Base-by-base conservation (phyloP, 352 stramenopile genomes). In the Phytopythium montanum region DNA sequence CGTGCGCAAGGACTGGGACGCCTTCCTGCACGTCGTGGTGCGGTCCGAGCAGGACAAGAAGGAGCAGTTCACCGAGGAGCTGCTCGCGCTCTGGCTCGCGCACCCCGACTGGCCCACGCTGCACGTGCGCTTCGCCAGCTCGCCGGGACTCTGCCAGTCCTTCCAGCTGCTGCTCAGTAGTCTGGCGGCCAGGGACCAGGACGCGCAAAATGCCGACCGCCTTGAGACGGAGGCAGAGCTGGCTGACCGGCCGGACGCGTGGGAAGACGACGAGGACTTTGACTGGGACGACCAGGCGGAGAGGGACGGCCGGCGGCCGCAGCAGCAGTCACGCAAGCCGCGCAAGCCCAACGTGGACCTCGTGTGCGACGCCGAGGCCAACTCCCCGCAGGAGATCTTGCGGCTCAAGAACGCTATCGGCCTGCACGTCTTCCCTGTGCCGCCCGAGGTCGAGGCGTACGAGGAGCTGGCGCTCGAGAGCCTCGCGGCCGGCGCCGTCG, bases 1-100 rank as follows among this genome's bases (percentile, higher is more conserved):
- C 31, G 69, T 84, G 51, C 65, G 52, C n/a, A 91, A 91, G 59
- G 66, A 86, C 60, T 91, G 81, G 81, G 68, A 89, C 54, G 75
- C 76, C 23, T 88, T 88, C 54, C 64, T 91, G 42, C 81, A 91
- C 63, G 75, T 91, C 1, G 81, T 89, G 3, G 77, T 85, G 34
- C 65, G 70, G 12, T 58, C 60, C 14, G 68, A 83, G 36, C 58
- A 75, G 16, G 77, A 87, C 67, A 76, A 79, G 59, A 72, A 81
- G 48, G 62, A 79, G 45, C 81, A 91, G 64, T 85, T 81, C 54
- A 91, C 81, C 23, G 73, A 84, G 34, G 76, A 91, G 49, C 54
- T 91, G 25, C 54, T 91, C 1, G 54, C 68, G 12, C 58, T 74
- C 23, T 91, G 79, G 79, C 63, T 85, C 19, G 66, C 76, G 26